Evolutionary conservation across 768 basidiomycete species (phyloP).

Genomic region (Rhodotorula diobovata): DNA sequence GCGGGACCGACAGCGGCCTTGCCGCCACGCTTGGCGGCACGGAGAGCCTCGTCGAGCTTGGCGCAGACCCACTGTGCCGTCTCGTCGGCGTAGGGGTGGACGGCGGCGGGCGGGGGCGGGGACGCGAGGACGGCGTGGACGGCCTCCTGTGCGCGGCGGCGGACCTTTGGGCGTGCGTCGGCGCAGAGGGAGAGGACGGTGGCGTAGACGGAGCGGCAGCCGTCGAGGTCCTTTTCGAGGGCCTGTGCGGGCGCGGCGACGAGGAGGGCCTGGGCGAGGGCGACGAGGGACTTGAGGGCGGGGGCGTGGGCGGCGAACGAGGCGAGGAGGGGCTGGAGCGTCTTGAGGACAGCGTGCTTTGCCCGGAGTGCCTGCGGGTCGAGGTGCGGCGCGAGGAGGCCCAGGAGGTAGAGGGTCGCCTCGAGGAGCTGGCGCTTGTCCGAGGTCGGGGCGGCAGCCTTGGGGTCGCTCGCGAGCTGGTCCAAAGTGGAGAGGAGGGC

Average conservation of each 20-base stretch:
- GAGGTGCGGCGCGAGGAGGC: conserved; percentile 71
- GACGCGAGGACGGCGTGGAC: conserved; percentile 68
- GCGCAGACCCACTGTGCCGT: conserved; percentile 73
- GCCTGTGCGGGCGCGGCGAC: conserved; percentile 61
- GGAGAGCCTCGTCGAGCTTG: conserved; percentile 62
- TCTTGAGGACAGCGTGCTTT: conserved; percentile 64
- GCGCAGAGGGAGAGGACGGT: conserved; percentile 74
- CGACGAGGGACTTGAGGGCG: conserved; percentile 72
- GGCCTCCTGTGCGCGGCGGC: conserved; percentile 81
- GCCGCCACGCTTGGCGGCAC: conserved; percentile 59
- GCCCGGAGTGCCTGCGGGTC: conserved; percentile 72
- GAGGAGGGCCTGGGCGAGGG: conserved; percentile 67
- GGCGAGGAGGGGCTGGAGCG: conserved; percentile 75
- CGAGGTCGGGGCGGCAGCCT: conserved; percentile 51
- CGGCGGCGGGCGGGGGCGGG: conserved; percentile 68
- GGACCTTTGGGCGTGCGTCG: conserved; percentile 88
- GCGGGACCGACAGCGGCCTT: conserved; percentile 57
- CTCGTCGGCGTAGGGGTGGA: conserved; percentile 79
- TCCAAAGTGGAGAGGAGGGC: conserved; percentile 78
- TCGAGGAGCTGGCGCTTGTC: conserved; percentile 73
- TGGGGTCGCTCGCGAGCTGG: conserved; percentile 61
- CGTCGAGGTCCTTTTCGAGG: conserved; percentile 54
- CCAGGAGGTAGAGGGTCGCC: conserved; percentile 77
- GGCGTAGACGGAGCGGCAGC: conserved; percentile 73
- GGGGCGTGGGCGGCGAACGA: conserved; percentile 47